Base-by-base conservation (phyloP, 805 yeast species). In the Metschnikowia colocasiae region DNA sequence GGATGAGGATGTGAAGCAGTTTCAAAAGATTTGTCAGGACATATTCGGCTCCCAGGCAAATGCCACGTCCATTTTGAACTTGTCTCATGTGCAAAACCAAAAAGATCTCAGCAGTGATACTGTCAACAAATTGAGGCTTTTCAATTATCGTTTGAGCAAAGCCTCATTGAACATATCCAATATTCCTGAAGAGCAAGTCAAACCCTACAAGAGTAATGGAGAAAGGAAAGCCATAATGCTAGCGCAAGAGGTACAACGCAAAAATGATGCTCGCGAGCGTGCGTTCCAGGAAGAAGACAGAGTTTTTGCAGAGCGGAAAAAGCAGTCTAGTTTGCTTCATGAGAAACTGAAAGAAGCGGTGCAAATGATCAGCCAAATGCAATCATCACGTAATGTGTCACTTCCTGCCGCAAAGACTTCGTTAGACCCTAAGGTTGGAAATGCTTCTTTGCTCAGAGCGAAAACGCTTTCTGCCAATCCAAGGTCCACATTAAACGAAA, bases 351-450 rank as follows among this genome's bases (percentile, higher is more conserved):
- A 47, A 31, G 58, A 59, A 37, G 73, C 69, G 0, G 49, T 62
- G 40, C 64, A 61, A 37, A 60, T 57, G 51, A 47, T 58, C 12
- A 47, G 46, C 8, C 50, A 52, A 13, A 45, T 49, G 16, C 54
- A 53, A n/a, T 47, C 55, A 3, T 43, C 46, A 8, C 36, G 57
- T 10, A 52, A 46, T 32, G 44, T 45, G 18, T 54, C 57, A 7
- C 47, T 52, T 1, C 55, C 53, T 23, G 31, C 35, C 7, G 46
- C 50, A 2, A 45, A 40, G 6, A 48, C 63, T 1, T 67, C 74
- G 3, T 61, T 72, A 34, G 77, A 72, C 52, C 77, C 77, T n/a
- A 61, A 63, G 46, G 38, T 55, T 7, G 58, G 57, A 7, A 50
- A 40, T 20, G 60, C 59, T 19, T 60, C 72, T 2, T 51, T 71